phyloP scores from a whole-genome alignment of 768 basidiomycete species.

The Lactarius trivialis region DNA sequence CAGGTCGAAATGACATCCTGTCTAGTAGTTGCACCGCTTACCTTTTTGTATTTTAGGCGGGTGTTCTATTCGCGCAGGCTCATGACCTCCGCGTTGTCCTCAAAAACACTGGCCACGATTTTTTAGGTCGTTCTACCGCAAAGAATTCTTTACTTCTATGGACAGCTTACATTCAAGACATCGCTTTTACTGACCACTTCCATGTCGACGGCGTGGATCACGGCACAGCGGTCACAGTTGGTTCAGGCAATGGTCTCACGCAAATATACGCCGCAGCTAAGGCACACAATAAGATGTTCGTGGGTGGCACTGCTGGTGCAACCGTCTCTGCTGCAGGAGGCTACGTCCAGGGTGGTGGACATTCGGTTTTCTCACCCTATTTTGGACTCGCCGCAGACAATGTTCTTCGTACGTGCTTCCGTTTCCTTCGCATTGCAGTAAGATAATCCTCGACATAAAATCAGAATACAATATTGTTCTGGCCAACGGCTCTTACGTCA shows the following conservation, averaged over 20 bases:
- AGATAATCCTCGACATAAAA: background rate
- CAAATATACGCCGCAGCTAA: constrained; percentile 21
- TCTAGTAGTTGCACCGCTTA: background rate
- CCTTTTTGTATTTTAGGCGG: constrained; percentile 22
- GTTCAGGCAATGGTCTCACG: constrained; percentile 24
- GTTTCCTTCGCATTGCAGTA: no score
- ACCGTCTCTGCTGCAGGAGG: constrained; percentile 25
- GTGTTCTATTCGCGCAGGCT: constrained; percentile 28
- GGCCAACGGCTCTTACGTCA: constrained; percentile 5
- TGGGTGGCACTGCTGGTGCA: constrained; percentile 25
- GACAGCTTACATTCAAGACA: constrained; percentile 35
- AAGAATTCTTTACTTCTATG: constrained; percentile 37
- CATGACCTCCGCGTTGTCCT: constrained; percentile 31
- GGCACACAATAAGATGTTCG: constrained; percentile 22
- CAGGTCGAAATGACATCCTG: constrained; percentile 8
- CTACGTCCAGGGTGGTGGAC: constrained; percentile 26
- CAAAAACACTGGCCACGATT: constrained; percentile 36
- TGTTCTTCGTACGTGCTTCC: constrained; percentile 21
- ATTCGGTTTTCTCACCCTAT: constrained; percentile 24
- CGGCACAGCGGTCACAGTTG: constrained; percentile 27
- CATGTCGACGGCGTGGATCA: constrained; percentile 18
- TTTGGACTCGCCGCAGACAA: constrained; percentile 27
- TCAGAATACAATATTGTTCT: constrained; percentile 11
- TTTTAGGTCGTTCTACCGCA: constrained; percentile 40
- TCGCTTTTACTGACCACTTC: constrained; percentile 28